A percentile compares a stretch with the other conserved stretches of the same genome.
phyloP scores from a whole-genome alignment of 176 grass and related monocot species.

The Zoysia pacifica region DNA sequence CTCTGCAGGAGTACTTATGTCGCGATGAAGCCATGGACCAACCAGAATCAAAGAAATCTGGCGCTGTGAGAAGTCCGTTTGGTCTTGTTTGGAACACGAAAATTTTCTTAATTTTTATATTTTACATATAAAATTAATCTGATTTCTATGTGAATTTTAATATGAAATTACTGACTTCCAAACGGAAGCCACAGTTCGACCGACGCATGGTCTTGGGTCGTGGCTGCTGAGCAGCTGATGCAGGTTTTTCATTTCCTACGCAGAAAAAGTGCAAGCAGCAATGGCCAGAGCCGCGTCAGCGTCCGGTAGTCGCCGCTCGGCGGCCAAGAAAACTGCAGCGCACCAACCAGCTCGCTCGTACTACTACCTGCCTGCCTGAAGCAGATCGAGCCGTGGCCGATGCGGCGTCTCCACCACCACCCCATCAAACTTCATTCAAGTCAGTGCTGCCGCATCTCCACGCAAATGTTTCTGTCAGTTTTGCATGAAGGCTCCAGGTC shows the following conservation, averaged over 20 bases:
- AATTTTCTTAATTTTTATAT: too few relatives aligned
- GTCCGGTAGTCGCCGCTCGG: conserved; percentile 6
- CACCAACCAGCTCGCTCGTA: not conserved
- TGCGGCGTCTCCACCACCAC: not conserved
- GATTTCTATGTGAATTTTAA: not conserved
- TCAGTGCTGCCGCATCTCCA: not conserved
- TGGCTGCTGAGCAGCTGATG: not conserved
- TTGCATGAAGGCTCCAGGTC: too few relatives aligned
- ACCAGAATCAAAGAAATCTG: not conserved
- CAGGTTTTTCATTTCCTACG: not conserved
- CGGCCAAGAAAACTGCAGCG: conserved; percentile 24
- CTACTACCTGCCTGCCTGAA: not conserved
- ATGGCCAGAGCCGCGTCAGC: conserved; percentile 26
- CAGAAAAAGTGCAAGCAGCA: conserved; percentile 8
- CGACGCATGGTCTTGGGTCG: too few relatives aligned
- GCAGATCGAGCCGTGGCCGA: conserved; percentile 4
- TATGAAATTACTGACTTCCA: too few relatives aligned
- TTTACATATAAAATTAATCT: not conserved
- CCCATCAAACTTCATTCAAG: not conserved
- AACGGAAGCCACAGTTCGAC: not conserved
- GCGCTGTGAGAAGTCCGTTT: not conserved
- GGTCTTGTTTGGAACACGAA: too few relatives aligned
- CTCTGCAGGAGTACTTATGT: not conserved
- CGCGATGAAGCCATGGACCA: not conserved
- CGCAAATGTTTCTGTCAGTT: not conserved